Percentiles rank a stretch among this genome's conserved stretches.
phyloP scores from a whole-genome alignment of 192 early-diverging fungal species.

The Lunasporangiospora selenospora region DNA sequence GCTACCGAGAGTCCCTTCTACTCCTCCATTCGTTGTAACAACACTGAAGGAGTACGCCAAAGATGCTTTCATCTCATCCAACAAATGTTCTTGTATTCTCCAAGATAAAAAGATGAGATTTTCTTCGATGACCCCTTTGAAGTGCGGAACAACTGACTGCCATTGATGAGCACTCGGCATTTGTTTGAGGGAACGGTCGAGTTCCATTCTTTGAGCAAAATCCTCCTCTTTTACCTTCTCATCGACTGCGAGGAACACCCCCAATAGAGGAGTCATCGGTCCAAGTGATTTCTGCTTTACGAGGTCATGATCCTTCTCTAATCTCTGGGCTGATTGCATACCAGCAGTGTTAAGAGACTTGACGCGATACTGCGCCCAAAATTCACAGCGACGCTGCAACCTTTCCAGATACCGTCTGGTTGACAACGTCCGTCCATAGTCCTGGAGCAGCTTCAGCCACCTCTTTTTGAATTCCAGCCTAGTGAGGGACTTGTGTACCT shows the following conservation, averaged over 20 bases:
- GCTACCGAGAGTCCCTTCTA: too few relatives aligned
- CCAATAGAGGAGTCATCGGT: not conserved
- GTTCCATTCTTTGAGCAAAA: too few relatives aligned
- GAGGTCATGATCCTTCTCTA: not conserved
- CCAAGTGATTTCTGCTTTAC: not conserved
- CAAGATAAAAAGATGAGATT: too few relatives aligned
- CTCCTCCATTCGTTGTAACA: too few relatives aligned
- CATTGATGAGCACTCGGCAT: too few relatives aligned
- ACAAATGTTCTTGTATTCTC: too few relatives aligned
- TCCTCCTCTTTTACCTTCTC: not conserved
- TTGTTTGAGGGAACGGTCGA: too few relatives aligned
- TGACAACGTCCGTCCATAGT: not conserved
- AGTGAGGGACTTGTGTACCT: not conserved
- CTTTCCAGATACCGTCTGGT: not conserved
- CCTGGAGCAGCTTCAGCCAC: not conserved
- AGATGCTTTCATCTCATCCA: too few relatives aligned
- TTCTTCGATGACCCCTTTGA: too few relatives aligned
- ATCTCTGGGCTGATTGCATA: slow-evolving; percentile 4
- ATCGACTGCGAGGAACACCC: not conserved
- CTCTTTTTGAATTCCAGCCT: not conserved
- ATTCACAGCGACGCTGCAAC: not conserved
- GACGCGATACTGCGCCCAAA: not conserved
- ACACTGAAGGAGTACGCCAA: too few relatives aligned
- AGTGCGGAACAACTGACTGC: too few relatives aligned
- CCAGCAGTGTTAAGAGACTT: not conserved